Evolutionary conservation across 306 rosid genomes (phyloP).

Genomic region (Nissolia schottii): DNA sequence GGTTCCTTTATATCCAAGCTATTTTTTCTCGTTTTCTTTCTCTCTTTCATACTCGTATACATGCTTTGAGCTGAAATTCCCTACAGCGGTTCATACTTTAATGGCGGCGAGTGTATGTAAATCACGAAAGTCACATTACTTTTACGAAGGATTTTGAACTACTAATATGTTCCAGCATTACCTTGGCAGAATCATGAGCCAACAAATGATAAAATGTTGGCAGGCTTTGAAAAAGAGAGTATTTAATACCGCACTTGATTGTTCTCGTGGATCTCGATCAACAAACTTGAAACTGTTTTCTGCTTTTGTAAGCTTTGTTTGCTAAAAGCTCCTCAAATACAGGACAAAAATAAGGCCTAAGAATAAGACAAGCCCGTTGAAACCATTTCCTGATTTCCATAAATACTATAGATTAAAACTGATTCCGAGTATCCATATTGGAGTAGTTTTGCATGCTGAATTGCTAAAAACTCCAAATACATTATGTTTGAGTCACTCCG

Average conservation of each 20-base stretch:
- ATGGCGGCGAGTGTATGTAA: no score
- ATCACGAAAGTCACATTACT: no score
- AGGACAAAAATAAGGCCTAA: not conserved
- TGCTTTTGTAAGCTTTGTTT: not conserved
- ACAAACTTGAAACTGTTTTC: not conserved
- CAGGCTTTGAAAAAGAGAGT: slow-evolving; percentile 88
- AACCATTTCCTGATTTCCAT: not conserved
- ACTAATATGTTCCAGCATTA: slow-evolving; percentile 46
- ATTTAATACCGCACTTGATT: slow-evolving; percentile 94
- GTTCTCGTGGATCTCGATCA: slow-evolving; percentile 63
- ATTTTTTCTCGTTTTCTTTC: no score
- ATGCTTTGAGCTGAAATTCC: no score
- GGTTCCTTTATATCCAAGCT: no score
- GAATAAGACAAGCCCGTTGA: slow-evolving; percentile 8
- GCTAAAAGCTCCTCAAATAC: slow-evolving; percentile 4
- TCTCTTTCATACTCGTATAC: no score
- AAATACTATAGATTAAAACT: not conserved
- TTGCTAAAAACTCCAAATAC: not conserved
- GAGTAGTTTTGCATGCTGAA: not conserved
- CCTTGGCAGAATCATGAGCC: slow-evolving; percentile 77
- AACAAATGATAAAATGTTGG: slow-evolving; percentile 61
- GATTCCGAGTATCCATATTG: not conserved
- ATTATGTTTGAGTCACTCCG: not conserved
- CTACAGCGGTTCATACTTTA: no score
- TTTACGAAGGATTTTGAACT: slow-evolving; percentile 41